Conservation (phyloP, 345 rosid species). For the Excoecaria agallocha region DNA sequence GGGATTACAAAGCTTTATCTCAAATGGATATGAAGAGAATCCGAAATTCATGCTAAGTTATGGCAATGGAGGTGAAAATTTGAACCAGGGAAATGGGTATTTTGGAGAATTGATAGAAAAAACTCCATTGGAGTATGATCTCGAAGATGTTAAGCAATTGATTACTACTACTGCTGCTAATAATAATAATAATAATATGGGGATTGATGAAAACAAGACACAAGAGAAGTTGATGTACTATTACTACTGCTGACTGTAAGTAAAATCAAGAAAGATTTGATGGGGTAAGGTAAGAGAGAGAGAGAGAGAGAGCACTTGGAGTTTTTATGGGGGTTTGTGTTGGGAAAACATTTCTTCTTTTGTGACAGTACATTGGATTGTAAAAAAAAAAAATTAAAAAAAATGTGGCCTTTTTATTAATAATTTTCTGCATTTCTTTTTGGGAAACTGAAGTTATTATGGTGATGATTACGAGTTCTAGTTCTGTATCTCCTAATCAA, state of each 20-base stretch:
- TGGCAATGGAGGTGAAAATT: conserved; percentile 20
- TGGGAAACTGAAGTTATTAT: not conserved
- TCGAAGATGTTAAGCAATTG: conserved; percentile 67
- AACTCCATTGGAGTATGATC: conserved; percentile 32
- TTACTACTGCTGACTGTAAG: conserved; percentile 51
- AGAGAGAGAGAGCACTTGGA: no score
- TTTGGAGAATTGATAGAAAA: conserved; percentile 25
- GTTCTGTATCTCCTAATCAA: conserved; percentile 12
- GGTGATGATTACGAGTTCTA: conserved; percentile 15
- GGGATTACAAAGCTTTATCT: conserved; percentile 31
- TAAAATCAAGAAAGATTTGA: conserved; percentile 62
- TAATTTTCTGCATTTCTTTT: conserved; percentile 28
- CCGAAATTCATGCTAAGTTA: conserved; percentile 37
- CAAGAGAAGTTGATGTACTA: conserved; percentile 52
- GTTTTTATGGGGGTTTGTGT: conserved; percentile 37
- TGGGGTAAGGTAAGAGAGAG: conserved; percentile 49
- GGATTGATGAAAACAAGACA: conserved; percentile 63
- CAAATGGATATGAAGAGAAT: conserved; percentile 36
- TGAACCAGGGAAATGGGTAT: conserved; percentile 28
- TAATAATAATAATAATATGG: conserved; percentile 16
- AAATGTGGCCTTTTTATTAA: not conserved
- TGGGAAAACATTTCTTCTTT: conserved; percentile 38
- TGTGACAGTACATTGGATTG: conserved; percentile 38
- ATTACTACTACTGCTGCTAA: conserved; percentile 39
- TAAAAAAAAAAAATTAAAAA: conserved; percentile 5